Evolutionary conservation across 1,284 basidiomycete genomes (phyloP).

Genomic region (Sanghuangporus sanghuang): DNA sequence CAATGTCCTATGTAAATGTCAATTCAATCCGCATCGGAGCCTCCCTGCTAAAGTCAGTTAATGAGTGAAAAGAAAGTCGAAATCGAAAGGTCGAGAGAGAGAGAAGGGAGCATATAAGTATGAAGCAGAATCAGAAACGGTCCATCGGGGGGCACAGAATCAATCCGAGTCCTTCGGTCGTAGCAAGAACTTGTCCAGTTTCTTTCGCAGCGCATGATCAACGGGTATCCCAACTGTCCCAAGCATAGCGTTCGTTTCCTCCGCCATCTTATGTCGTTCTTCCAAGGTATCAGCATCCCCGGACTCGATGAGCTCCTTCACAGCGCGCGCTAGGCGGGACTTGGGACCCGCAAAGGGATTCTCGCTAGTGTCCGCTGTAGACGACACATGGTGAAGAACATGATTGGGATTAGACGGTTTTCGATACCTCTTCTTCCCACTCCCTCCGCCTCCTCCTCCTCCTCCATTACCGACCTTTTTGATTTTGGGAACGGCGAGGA

Average conservation of each 20-base stretch:
- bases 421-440: constrained; percentile 36
- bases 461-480: constrained; percentile 13
- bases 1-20: not conserved
- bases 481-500: constrained; percentile 49
- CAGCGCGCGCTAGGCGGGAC: constrained; percentile 59
- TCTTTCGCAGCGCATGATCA: constrained; percentile 61
- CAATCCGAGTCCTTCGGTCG: not conserved
- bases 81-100: too few species aligned
- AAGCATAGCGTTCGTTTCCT: constrained; percentile 46
- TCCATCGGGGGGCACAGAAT: not conserved
- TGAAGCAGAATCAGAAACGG: not conserved
- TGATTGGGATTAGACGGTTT: not conserved
- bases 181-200: constrained; percentile 46
- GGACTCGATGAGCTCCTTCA: constrained; percentile 57
- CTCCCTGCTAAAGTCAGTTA: not conserved
- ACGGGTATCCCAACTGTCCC: constrained; percentile 49
- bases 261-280: constrained; percentile 41
- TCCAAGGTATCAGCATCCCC: constrained; percentile 33
- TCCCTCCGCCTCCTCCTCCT: too few species aligned
- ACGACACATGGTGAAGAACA: constrained; percentile 7
- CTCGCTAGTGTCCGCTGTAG: constrained; percentile 26
- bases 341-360: constrained; percentile 38
- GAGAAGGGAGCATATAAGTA: too few species aligned
- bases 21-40: not conserved
- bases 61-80: not conserved